Evolutionary conservation across 2,329 filamentous ascomycete genomes (phyloP), one percentile per base, ranked within the genome.

Genomic region (Trichoderma atroviride): DNA sequence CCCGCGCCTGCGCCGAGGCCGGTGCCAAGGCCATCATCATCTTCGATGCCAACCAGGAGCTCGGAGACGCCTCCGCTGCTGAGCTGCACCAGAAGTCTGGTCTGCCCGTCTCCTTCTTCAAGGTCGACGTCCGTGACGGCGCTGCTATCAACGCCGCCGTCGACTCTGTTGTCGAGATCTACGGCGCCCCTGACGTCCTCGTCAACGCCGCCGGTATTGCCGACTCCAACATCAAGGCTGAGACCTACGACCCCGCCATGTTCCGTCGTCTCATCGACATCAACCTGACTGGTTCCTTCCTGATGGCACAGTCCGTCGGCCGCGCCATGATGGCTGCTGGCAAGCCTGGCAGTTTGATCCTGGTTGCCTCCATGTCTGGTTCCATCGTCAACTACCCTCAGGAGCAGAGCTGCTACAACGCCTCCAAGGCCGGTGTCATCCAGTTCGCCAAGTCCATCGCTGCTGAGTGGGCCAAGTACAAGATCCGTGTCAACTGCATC

Each of bases 311-410:
- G 81, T 83, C 90, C n/a, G 87, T 91, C 29, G 90, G 89, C 53
- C 87, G 87, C 68, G 83, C 87, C 74, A 93, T 93, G 90, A 93
- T 94, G 81, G 83, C 85, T n/a, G 86, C 88, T 68, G 85, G 86
- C 76, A 89, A 89, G 81, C 88, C 89, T 14, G 92, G 92, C 53
- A 90, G 87, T 76, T 91, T 94, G 77, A 85, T 94, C 76, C 87
- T 93, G 71, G 88, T 94, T 65, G 91, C 91, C 37, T 92, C 90
- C 76, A 94, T 95, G 92, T 93, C 91, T 61, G 92, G 92, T 73
- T 88, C 89, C 82, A 89, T 95, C 73, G 92, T 94, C 85, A 95
- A 95, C 87, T 94, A 90, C 83, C 92, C 92, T 7, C 92, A 94
- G 82, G 90, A 93, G 83, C 92, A 94, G 82, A 89, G 85, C 58